phyloP scores from a whole-genome alignment of 1,139 yeast species.

The Kodamaea derodonti region DNA sequence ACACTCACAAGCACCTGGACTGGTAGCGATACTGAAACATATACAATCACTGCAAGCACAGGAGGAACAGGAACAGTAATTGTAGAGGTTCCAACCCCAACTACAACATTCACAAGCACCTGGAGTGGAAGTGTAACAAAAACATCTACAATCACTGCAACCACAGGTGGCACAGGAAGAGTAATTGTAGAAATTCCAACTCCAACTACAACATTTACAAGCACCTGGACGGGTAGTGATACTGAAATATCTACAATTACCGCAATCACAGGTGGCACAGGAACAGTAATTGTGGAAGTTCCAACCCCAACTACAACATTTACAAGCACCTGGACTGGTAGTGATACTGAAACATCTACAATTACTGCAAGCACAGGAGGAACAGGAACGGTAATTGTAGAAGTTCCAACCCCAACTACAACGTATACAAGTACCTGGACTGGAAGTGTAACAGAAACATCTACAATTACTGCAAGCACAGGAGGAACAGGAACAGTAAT shows the following conservation, averaged over 20 bases:
- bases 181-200: slow-evolving; percentile 11
- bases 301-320: slow-evolving; percentile 10
- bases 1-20: slow-evolving; percentile 4
- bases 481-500: slow-evolving; percentile 9
- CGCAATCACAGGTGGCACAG: slow-evolving; percentile 8
- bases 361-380: slow-evolving; percentile 7
- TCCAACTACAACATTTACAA: slow-evolving; percentile 10
- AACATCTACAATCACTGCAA: slow-evolving; percentile 9
- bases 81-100: slow-evolving; percentile 14
- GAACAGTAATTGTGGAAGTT: slow-evolving; percentile 8
- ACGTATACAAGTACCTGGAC: slow-evolving; percentile 9
- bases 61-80: slow-evolving; percentile 14
- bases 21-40: slow-evolving; percentile 2
- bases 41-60: slow-evolving; percentile 7
- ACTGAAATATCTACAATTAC: slow-evolving; percentile 9
- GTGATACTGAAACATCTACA: slow-evolving; percentile 6
- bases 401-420: slow-evolving; percentile 8
- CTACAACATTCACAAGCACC: slow-evolving; percentile 11
- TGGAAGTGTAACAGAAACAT: slow-evolving; percentile 5
- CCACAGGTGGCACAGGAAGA: slow-evolving; percentile 8
- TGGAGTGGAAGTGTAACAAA: slow-evolving; percentile 7
- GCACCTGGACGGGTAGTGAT: slow-evolving; percentile 9
- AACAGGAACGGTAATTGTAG: slow-evolving; percentile 7
- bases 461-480: slow-evolving; percentile 7
- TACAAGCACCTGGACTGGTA: slow-evolving; percentile 12